Evolutionary conservation across 768 basidiomycete species (phyloP), one percentile per base, ranked within the genome.

Genomic region (Rhodotorula taiwanensis): DNA sequence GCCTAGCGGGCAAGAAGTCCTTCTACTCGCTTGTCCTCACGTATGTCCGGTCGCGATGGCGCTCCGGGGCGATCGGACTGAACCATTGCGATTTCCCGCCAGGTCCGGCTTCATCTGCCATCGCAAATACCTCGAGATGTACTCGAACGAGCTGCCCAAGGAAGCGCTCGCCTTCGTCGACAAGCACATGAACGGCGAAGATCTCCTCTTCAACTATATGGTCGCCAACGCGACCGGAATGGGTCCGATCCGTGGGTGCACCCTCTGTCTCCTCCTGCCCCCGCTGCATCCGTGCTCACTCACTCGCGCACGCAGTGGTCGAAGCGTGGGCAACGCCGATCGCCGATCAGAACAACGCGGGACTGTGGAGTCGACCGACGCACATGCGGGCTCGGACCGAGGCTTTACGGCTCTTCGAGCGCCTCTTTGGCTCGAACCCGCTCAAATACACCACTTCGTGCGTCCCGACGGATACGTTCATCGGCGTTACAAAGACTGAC

Each of bases 91-190:
- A 18, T 18, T 21, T 44, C 43, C 15, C 11, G 11, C 13, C 43
- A 44, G 43, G 16, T 44, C 43, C 43, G 43, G 43, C 43, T 44
- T 44, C 43, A 44, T 44, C 43, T 44, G 23, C 23, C 43, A 44
- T n/a, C 43, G 43, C 43, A 44, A 44, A n/a, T 44, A 44, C 43
- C 43, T 44, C 43, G 43, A 44, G 7, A 44, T 44, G 43, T 44
- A 44, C 43, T 20, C 43, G 43, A 10, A 44, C 43, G 20, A 44
- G 11, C 11, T 44, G 8, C 43, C 43, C 8, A 7, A 10, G 11
- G 43, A 44, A 21, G 43, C 43, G 43, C 43, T 18, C 43, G 43
- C 11, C 43, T 44, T 20, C 20, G 43, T 44, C 23, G 43, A 44
- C 43, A 21, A 44, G 43, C 20, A 20, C 20, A n/a, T n/a, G 43